These are phyloP conservation scores for Microdochium nivale DNA, from an alignment of 2,329 filamentous ascomycete genomes.

Conservation along the genomic window DNA sequence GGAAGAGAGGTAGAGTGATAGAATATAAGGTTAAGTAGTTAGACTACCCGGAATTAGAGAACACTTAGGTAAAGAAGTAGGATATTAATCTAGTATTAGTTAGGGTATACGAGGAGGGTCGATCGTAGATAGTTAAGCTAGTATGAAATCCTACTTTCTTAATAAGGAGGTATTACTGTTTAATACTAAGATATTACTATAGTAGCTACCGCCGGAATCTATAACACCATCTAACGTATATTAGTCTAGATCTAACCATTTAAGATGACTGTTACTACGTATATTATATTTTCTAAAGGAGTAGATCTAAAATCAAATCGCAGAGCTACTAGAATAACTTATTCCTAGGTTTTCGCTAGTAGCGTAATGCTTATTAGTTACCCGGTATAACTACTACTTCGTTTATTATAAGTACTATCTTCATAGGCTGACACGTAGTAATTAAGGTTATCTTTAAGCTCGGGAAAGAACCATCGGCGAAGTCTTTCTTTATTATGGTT, in stretches of 20 bases:
- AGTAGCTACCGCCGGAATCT: not conserved
- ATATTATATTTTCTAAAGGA: not conserved
- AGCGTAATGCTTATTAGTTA: not conserved
- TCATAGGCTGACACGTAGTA: not conserved
- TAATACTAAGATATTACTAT: not conserved
- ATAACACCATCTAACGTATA: not conserved
- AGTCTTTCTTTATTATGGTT: not conserved
- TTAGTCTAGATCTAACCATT: not conserved
- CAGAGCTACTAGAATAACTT: not conserved
- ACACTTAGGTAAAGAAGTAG: not conserved
- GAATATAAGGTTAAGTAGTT: not conserved
- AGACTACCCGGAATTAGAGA: not conserved
- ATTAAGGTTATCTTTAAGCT: not conserved
- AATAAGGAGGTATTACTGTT: not conserved
- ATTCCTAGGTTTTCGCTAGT: not conserved
- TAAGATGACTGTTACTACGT: not conserved
- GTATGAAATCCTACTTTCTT: not conserved
- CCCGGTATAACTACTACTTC: not conserved
- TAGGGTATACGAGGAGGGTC: not conserved
- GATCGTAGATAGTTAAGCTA: not conserved
- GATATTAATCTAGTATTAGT: not conserved
- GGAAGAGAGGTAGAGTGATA: not conserved
- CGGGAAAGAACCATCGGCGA: not conserved
- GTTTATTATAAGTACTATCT: not conserved
- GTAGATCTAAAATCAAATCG: not conserved